Evolutionary conservation across 2,329 filamentous ascomycete genomes (phyloP), one percentile per base, ranked within the genome.

Genomic region (Diaporthe citrichinensis): DNA sequence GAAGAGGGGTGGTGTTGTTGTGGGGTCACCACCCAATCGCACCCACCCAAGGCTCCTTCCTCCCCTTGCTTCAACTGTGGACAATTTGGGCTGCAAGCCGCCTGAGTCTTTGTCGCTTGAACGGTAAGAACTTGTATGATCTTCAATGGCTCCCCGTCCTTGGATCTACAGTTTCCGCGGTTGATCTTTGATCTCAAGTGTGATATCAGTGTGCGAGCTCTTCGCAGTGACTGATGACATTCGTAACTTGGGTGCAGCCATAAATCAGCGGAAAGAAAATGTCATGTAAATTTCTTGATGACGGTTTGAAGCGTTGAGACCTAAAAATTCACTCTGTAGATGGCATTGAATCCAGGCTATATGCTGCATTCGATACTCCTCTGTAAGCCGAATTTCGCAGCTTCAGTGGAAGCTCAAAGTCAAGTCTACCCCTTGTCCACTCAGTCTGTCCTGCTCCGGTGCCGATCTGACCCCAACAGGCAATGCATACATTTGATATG

Each of bases 281-380:
- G 23, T 10, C 12, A 53, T 28, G 0, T 25, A 53, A 53, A 2
- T 14, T 15, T 15, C n/a, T 14, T 2, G 12, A 28, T 12, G n/a
- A 53, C n/a, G 5, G 12, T 28, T 25, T 28, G 7, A 53, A 12
- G 28, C n/a, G 49, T 10, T 28, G n/a, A 28, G 49, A 53, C 49
- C 5, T 7, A 14, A 15, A 12, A 1, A 25, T 4, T 0, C 5
- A 7, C 3, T 10, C 9, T 34, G 8, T 2, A 34, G 28, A 34
- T 12, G 17, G 17, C 31, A 20, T 23, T 34, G 8, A 2, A 10
- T 23, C 8, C 10, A 34, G 55, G 28, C 8, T 5, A 10, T 14
- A n/a, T 15, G 2, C 2, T 39, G 36, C 10, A 12, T 39, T 39
- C 36, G 10, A 12, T 39, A 15, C 3, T 39, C 9, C 14, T 58